Percentiles rank a stretch among this genome's conserved stretches.
phyloP scores from a whole-genome alignment of 176 grass and related monocot genomes.

The Secale cereale region DNA sequence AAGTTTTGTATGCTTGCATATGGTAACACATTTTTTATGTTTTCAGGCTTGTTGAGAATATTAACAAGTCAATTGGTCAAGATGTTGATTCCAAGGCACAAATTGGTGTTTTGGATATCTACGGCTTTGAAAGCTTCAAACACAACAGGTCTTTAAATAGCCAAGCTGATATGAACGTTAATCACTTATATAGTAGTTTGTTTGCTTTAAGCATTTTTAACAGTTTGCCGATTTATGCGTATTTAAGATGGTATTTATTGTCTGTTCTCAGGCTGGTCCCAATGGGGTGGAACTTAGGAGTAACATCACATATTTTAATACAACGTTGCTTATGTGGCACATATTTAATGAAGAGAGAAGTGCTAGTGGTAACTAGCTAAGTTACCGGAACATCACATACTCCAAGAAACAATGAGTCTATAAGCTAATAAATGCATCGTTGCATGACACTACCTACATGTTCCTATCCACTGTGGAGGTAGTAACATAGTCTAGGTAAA shows the following conservation, averaged over 20 bases:
- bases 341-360: too few species aligned
- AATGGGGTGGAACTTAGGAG: too few species aligned
- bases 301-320: too few species aligned
- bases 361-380: too few species aligned
- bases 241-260: slow-evolving; percentile 3
- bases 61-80: slow-evolving; percentile 99
- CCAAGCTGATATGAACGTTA: not conserved
- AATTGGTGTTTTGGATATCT: slow-evolving; percentile 99
- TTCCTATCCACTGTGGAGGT: too few species aligned
- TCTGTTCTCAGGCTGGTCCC: too few species aligned
- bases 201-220: slow-evolving; percentile 6
- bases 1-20: slow-evolving; percentile 6
- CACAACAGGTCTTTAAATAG: slow-evolving; percentile 65
- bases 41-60: slow-evolving; percentile 95
- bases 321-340: too few species aligned
- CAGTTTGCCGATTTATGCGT: not conserved
- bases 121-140: slow-evolving; percentile 97
- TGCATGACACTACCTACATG: too few species aligned
- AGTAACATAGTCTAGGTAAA: too few species aligned
- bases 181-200: not conserved
- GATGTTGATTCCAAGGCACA: slow-evolving; percentile 87
- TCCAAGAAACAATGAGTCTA: too few species aligned
- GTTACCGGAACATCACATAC: too few species aligned
- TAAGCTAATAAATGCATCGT: too few species aligned
- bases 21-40: slow-evolving; percentile 4